Base-by-base conservation (phyloP, 2,329 filamentous ascomycete genomes). In the Alternaria conjuncta region DNA sequence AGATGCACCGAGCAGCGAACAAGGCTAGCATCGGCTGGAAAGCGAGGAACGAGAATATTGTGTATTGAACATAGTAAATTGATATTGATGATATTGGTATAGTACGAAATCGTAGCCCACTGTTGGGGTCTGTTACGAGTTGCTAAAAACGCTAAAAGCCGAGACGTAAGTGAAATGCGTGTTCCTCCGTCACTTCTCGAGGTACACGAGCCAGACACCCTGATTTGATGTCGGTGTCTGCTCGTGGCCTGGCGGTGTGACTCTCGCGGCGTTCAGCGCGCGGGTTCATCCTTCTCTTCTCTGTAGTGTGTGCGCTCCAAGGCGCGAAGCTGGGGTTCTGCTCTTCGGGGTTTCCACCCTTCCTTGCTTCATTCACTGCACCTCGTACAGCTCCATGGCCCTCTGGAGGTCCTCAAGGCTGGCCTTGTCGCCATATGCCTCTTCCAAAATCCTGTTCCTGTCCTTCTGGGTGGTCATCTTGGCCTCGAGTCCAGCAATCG, bases 401-500 rank as follows among this genome's bases (percentile, higher is more conserved):
- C 80, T 75, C 65, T 83, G 75, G n/a, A 84, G 68, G 70, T 84
- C 82, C 23, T 79, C 72, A 50, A 84, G 61, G 49, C 78, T 82
- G 12, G 76, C 78, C 64, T 82, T 80, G 56, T 81, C 80, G 12
- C 82, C 83, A 57, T 84, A 84, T 2, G 82, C 81, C 36, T 84
- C 81, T 78, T 84, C 80, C n/a, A 84, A 66, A 6, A 77, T 71
- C 50, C 73, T 73, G 57, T 82, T 82, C 55, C 71, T 77, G 25
- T 78, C 77, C 2, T 79, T 72, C 3, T 79, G 58, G 21, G 63
- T 70, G 67, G 54, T 79, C 25, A 62, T 54, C 68, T 63, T 80
- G 6, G 65, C 62, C 26, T 73, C 70, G n/a, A 77, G 55, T 7
- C 73, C 73, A 3, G 72, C 73, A 36, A 77, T 69, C 1, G 73